These are phyloP conservation scores for Hymenoscyphus salicellus DNA, from an alignment of 2,329 filamentous ascomycete species.

Conservation along the genomic window DNA sequence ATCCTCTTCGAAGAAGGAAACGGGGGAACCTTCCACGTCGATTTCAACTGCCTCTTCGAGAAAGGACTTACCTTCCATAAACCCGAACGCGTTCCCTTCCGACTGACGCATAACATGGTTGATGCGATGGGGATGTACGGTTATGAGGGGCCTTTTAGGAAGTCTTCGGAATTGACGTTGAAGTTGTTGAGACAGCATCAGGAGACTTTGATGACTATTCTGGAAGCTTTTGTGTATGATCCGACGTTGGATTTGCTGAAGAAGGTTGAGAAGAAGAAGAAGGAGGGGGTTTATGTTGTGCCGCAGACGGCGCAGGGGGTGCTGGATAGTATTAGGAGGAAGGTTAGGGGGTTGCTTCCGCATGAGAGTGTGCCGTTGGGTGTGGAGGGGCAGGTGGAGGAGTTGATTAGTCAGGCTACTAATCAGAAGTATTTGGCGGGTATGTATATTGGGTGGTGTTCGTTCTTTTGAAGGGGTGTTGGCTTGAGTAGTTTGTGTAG, in stretches of 20 bases:
- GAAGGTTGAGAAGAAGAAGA: constrained; percentile 55
- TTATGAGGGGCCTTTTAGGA: constrained; percentile 88
- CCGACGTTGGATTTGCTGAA: constrained; percentile 90
- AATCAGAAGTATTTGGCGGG: constrained; percentile 74
- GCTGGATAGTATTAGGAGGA: constrained; percentile 81
- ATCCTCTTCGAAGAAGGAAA: constrained; percentile 91
- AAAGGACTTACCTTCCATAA: constrained; percentile 95
- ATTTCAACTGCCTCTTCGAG: constrained; percentile 99
- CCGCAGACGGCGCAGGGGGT: constrained; percentile 74
- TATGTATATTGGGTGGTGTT: constrained; percentile 97
- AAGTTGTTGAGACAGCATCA: constrained; percentile 83
- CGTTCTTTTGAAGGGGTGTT: constrained; percentile 54
- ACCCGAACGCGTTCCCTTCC: constrained; percentile 92
- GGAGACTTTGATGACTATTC: constrained; percentile 93
- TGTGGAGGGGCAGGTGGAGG: constrained; percentile 96
- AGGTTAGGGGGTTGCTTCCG: constrained; percentile 78
- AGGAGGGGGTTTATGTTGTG: constrained; percentile 41
- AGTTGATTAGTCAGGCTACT: constrained; percentile 83
- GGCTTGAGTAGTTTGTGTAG: not conserved
- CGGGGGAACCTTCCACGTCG: constrained; percentile 92
- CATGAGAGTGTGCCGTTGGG: constrained; percentile 90
- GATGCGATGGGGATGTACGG: constrained; percentile 95
- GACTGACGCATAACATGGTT: constrained; percentile 97
- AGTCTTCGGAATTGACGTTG: constrained; percentile 85
- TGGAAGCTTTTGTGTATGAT: constrained; percentile 96